These are phyloP conservation scores for Pisolithus microcarpus DNA, from an alignment of 768 basidiomycete species.

Conservation along the genomic window DNA sequence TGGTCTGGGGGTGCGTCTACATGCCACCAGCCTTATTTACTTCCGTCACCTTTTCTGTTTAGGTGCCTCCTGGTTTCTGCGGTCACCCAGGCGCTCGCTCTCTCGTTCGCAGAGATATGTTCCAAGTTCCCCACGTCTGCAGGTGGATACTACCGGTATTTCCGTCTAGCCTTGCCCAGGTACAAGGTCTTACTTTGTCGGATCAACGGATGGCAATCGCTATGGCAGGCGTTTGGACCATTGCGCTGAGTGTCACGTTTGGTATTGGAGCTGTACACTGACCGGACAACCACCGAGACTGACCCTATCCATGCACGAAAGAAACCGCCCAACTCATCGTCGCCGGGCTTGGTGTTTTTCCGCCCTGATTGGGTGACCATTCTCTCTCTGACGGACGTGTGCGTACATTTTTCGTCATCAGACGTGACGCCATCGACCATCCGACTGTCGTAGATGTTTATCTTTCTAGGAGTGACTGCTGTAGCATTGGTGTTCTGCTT, in stretches of 20 bases:
- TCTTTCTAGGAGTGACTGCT: conserved; percentile 48
- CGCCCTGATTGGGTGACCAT: conserved; percentile 51
- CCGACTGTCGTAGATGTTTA: conserved; percentile 34
- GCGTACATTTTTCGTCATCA: conserved; percentile 8
- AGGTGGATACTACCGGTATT: conserved; percentile 63
- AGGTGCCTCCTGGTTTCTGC: conserved; percentile 49
- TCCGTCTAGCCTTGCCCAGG: conserved; percentile 47
- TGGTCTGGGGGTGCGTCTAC: conserved; percentile 47
- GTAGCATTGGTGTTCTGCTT: conserved; percentile 46
- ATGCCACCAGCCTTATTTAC: too few species aligned
- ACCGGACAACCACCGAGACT: background rate
- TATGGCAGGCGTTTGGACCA: conserved; percentile 62
- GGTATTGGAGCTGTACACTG: conserved; percentile 23
- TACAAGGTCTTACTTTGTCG: conserved; percentile 49
- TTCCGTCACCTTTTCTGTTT: background rate
- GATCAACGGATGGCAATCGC: conserved; percentile 67
- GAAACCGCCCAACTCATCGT: conserved; percentile 56
- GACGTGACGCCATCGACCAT: background rate
- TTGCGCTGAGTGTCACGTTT: conserved; percentile 60
- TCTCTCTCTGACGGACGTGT: conserved; percentile 60
- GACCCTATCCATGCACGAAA: conserved; percentile 14
- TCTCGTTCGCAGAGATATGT: conserved; percentile 52
- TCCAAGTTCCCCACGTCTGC: conserved; percentile 57
- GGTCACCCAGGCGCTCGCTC: conserved; percentile 41
- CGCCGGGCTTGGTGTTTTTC: conserved; percentile 51